phyloP scores from a whole-genome alignment of 2,329 filamentous ascomycete genomes.

The Lecanicillium sp. region DNA sequence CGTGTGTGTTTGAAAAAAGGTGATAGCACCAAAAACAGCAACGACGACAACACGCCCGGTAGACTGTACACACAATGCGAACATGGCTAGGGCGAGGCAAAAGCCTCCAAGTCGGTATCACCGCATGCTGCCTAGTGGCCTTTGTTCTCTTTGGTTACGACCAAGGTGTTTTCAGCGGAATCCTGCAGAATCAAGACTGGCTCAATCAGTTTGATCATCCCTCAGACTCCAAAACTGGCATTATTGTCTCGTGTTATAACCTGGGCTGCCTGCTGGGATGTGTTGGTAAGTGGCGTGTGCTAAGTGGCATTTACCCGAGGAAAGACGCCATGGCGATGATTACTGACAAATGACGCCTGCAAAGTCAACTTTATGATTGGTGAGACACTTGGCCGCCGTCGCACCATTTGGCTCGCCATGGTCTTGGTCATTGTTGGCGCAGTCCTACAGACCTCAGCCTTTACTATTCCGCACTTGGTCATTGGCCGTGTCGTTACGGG shows the following conservation, averaged over 20 bases:
- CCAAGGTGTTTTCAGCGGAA: constrained; percentile 36
- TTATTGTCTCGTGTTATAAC: constrained; percentile 34
- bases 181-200: constrained; percentile 35
- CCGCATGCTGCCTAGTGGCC: constrained; percentile 11
- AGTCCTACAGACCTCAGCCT: constrained; percentile 42
- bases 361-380: constrained; percentile 38
- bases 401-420: constrained; percentile 46
- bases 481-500: constrained; percentile 40
- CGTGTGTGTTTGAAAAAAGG: too few relatives aligned
- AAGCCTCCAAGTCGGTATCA: constrained; percentile 11
- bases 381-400: constrained; percentile 38
- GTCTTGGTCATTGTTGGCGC: constrained; percentile 50
- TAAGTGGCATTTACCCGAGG: too few relatives aligned
- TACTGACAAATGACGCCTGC: too few relatives aligned
- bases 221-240: constrained; percentile 26
- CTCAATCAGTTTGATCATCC: constrained; percentile 29
- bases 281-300: constrained; percentile 10
- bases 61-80: constrained; percentile 3
- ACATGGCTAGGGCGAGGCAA: constrained; percentile 10
- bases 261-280: constrained; percentile 30
- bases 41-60: too few relatives aligned
- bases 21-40: too few relatives aligned
- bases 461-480: constrained; percentile 37
- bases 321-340: too few relatives aligned
- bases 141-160: constrained; percentile 33